These are phyloP conservation scores for Ogataea parapolymorpha DNA, from an alignment of 805 yeast genomes.

Conservation along the genomic window DNA sequence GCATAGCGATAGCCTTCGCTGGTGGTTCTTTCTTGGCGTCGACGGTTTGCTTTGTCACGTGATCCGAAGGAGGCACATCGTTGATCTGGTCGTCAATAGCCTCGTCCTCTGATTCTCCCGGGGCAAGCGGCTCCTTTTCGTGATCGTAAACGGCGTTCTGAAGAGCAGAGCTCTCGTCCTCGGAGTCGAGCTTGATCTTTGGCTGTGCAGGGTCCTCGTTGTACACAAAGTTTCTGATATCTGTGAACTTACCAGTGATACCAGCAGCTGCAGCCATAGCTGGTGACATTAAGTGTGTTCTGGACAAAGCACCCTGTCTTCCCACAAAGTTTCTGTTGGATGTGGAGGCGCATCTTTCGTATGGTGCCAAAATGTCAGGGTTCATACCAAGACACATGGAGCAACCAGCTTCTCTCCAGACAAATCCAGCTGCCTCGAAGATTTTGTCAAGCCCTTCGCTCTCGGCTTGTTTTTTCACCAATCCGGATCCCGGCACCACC, in stretches of 20 bases:
- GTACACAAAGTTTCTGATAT: conserved; percentile 78
- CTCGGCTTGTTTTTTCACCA: conserved; percentile 92
- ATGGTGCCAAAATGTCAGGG: conserved; percentile 92
- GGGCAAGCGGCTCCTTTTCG: conserved; percentile 57
- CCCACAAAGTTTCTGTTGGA: conserved; percentile 99
- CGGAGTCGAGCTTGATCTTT: conserved; percentile 44
- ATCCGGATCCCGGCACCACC: conserved; percentile 97
- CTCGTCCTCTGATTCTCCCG: conserved; percentile 49
- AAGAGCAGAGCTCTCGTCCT: conserved; percentile 51
- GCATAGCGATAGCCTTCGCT: conserved; percentile 55
- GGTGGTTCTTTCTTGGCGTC: conserved; percentile 29
- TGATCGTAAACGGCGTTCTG: conserved; percentile 72
- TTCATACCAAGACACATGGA: conserved; percentile 99
- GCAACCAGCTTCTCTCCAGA: conserved; percentile 99
- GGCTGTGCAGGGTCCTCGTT: conserved; percentile 56
- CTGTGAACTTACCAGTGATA: conserved; percentile 83
- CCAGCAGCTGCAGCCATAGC: conserved; percentile 99
- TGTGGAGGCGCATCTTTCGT: conserved; percentile 97
- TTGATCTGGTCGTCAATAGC: conserved; percentile 48
- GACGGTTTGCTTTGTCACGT: conserved; percentile 35
- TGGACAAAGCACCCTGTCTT: conserved; percentile 94
- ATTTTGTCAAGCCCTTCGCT: conserved; percentile 90
- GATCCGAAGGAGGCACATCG: conserved; percentile 59
- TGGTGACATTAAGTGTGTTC: conserved; percentile 98
- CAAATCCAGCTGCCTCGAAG: conserved; percentile 89